phyloP scores from a whole-genome alignment of 1,284 basidiomycete genomes.

The Ustilago esculenta region DNA sequence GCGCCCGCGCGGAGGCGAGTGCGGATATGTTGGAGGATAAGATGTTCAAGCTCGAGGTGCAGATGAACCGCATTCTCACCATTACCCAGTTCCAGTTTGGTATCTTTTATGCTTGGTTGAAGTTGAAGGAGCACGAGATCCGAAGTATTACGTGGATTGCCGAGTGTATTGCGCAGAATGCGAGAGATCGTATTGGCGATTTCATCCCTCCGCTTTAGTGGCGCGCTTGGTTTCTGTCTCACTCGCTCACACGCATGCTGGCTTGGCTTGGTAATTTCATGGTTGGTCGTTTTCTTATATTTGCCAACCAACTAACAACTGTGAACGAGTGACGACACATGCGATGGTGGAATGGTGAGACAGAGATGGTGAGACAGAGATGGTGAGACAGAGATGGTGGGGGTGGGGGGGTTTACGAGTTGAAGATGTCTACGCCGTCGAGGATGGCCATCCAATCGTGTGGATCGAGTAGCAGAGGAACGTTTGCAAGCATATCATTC shows the following conservation, averaged over 20 bases:
- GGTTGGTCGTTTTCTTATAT: no score
- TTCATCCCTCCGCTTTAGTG: constrained; percentile 47
- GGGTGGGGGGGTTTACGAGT: no score
- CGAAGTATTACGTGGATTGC: constrained; percentile 96
- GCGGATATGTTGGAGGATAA: constrained; percentile 81
- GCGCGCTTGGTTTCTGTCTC: no score
- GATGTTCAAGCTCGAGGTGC: constrained; percentile 94
- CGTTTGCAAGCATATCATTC: constrained; percentile 18
- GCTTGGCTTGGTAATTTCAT: no score
- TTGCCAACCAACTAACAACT: no score
- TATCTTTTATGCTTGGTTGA: constrained; percentile 66
- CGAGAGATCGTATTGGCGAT: constrained; percentile 46
- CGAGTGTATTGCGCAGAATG: constrained; percentile 71
- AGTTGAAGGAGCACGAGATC: constrained; percentile 98
- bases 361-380: no score
- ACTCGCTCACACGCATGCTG: no score
- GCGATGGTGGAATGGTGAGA: no score
- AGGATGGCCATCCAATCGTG: constrained; percentile 34
- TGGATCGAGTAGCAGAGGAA: constrained; percentile 24
- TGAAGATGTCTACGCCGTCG: constrained; percentile 34
- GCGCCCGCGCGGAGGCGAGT: constrained; percentile 71
- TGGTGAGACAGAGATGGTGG: no score
- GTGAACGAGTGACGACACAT: no score
- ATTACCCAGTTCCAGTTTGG: constrained; percentile 65
- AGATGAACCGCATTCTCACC: constrained; percentile 68